Evolutionary conservation across 2,329 filamentous ascomycete species (phyloP).

Genomic region (Pseudodiploospora longispora): DNA sequence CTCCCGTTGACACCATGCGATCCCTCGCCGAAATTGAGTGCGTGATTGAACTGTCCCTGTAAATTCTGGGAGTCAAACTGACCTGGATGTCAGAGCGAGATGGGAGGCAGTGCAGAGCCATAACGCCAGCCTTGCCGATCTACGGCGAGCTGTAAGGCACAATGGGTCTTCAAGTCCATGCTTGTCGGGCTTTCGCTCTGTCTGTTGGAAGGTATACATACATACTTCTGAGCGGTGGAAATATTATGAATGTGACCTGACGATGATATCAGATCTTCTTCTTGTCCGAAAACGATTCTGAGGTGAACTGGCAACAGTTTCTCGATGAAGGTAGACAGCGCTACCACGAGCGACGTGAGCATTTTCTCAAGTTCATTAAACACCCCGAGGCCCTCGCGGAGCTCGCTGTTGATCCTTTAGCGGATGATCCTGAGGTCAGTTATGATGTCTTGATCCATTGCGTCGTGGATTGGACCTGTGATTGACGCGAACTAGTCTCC

Average conservation of each 20-base stretch:
- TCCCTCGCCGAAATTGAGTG: conserved; percentile 31
- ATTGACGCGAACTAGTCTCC: conserved; percentile 54
- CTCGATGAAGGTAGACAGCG: conserved; percentile 61
- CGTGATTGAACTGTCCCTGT: conserved; percentile 9
- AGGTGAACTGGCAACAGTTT: conserved; percentile 58
- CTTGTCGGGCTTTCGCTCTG: conserved; percentile 66
- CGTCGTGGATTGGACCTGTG: not conserved
- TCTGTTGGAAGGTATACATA: conserved; percentile 77
- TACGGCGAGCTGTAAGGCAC: conserved; percentile 56
- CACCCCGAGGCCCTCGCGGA: conserved; percentile 71
- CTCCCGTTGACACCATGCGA: conserved; percentile 21
- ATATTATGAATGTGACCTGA: conserved; percentile 9
- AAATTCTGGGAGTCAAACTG: not conserved
- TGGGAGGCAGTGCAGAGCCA: conserved; percentile 58
- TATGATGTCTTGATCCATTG: conserved; percentile 9
- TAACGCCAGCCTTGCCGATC: conserved; percentile 48
- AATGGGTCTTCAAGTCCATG: conserved; percentile 55
- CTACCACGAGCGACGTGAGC: conserved; percentile 64
- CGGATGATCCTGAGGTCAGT: conserved; percentile 61
- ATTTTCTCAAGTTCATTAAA: conserved; percentile 74
- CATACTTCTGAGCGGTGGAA: not conserved
- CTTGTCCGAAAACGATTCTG: conserved; percentile 60
- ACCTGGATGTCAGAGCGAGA: conserved; percentile 37
- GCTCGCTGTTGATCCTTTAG: conserved; percentile 71
- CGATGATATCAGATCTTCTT: conserved; percentile 58